Base-by-base conservation (phyloP, 2,329 filamentous ascomycete species). In the Hymenotorrendiella dingleyae region DNA sequence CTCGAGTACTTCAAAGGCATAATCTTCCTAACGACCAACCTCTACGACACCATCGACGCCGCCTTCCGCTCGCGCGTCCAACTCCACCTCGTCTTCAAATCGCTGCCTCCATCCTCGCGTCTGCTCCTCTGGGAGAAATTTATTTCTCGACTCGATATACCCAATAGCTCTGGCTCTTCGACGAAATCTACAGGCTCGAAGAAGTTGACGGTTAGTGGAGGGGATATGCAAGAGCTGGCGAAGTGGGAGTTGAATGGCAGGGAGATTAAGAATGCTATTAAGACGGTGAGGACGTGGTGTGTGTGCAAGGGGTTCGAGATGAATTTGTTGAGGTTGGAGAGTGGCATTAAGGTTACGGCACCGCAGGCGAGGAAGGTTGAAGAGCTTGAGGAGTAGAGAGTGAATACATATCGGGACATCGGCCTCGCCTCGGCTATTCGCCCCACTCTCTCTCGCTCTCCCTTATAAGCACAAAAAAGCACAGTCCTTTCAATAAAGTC, bases 41-140 rank as follows among this genome's bases (percentile, higher is more conserved):
- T 60, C 16, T 54, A 54, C 30, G 46, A 52, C 14, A 58, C 52
- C 26, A 62, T 64, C 39, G 58, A 64, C 42, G 43, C 42, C 2
- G 61, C 61, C 5, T 63, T 64, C 56, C 63, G 66, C 36, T 70
- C 68, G 43, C 63, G 70, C 16, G 66, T 73, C 32, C 68, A 67
- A 52, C 54, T 73, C 43, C 67, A 73, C 51, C 59, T 74, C 23
- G 57, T 69, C 21, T 73, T 73, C 61, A 55, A 60, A 20, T 47
- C 64, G 2, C 62, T 74, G 8, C 51, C 53, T 3, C 47, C 53
- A 2, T 62, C 65, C 6, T 65, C 68, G 2, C 61, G 70, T 24
- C 56, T 59, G 36, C 47, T 58, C 2, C 60, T 73, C 24, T 73
- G 70, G 71, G 55, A 58, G 30, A 73, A 72, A 50, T 73, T 73